A percentile compares a stretch with the other conserved stretches of the same genome.
phyloP scores from a whole-genome alignment of 164 flowering plant species.

The Cinnamomum chago region DNA sequence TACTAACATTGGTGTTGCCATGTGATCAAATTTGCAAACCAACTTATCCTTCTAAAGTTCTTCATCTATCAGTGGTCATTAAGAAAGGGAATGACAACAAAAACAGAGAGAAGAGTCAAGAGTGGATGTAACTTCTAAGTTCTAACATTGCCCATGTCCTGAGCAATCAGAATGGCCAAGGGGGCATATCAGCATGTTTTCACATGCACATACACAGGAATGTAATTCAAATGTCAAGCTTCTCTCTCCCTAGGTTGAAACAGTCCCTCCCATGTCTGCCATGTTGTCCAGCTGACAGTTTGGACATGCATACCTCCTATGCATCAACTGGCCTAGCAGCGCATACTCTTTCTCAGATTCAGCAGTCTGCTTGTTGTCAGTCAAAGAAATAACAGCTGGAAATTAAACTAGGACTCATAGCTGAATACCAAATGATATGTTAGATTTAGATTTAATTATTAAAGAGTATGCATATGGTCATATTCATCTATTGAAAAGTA shows the following conservation, averaged over 20 bases:
- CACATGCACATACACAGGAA: background rate
- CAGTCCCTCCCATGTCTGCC: constrained; percentile 35
- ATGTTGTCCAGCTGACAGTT: constrained; percentile 51
- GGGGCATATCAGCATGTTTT: background rate
- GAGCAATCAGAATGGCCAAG: background rate
- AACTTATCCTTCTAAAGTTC: background rate
- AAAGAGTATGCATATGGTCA: background rate
- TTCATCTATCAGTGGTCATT: background rate
- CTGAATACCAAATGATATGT: too few relatives aligned
- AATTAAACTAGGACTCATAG: too few relatives aligned
- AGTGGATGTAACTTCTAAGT: background rate
- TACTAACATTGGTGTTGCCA: too few relatives aligned
- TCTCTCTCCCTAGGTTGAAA: constrained; percentile 7
- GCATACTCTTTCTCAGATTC: constrained; percentile 45
- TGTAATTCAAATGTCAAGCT: background rate
- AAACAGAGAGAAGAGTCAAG: background rate
- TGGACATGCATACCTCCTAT: constrained; percentile 56
- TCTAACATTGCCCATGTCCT: background rate
- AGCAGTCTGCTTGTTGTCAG: constrained; percentile 56
- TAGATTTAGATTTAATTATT: too few relatives aligned
- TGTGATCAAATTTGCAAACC: background rate
- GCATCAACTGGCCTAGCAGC: constrained; percentile 50
- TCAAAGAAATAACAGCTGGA: constrained; percentile 36
- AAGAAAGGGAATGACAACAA: background rate
- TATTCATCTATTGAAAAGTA: too few relatives aligned